Conservation (phyloP, 805 yeast species). For the Pichia rugopelliculosa region DNA sequence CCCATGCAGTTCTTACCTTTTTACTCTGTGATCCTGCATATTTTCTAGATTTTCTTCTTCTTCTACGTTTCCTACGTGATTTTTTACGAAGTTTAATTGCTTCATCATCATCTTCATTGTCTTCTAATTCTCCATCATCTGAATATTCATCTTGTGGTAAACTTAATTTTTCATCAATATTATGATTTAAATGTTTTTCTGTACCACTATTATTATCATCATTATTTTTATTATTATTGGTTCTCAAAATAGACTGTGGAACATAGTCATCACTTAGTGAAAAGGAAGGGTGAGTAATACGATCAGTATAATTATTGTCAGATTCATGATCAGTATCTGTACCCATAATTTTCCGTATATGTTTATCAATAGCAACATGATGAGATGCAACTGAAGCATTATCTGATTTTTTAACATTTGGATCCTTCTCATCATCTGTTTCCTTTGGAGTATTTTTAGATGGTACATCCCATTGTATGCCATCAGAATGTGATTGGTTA, state of each 20-base stretch:
- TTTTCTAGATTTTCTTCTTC: conserved; percentile 17
- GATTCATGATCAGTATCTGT: conserved; percentile 7
- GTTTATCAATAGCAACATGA: conserved; percentile 5
- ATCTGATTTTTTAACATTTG: background rate
- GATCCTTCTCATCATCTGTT: background rate
- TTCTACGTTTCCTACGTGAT: conserved; percentile 1
- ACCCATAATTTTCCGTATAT: background rate
- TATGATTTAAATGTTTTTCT: background rate
- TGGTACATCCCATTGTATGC: background rate
- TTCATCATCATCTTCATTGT: background rate
- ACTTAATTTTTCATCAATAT: background rate
- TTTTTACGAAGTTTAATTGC: background rate
- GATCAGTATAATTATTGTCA: background rate
- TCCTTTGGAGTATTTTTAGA: background rate
- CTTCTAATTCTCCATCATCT: background rate
- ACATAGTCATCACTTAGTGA: background rate
- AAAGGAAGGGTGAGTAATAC: no score
- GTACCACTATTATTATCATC: background rate
- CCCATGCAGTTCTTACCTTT: conserved; percentile 43
- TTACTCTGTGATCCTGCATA: conserved; percentile 33
- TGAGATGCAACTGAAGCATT: background rate
- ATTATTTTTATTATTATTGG: background rate
- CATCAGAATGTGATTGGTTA: background rate
- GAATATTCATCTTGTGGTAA: background rate
- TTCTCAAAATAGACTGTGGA: conserved; percentile 6